Conservation (phyloP, 345 rosid genomes). For the Aquilaria yunnanensis region DNA sequence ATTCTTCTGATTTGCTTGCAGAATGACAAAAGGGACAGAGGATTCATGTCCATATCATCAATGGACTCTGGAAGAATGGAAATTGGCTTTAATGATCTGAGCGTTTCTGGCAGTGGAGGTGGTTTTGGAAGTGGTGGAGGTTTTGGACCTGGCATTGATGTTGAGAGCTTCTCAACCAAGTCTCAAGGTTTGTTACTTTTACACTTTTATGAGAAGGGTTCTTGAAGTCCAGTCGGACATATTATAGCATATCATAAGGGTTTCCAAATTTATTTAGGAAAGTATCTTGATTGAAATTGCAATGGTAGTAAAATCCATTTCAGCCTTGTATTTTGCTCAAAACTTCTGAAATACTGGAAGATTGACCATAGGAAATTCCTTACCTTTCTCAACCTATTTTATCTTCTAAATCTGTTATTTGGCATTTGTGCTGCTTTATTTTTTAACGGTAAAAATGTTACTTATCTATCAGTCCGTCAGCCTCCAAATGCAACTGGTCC, state of each 20-base stretch:
- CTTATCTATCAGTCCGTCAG: constrained; percentile 46
- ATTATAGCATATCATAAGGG: neutral
- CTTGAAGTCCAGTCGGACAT: neutral
- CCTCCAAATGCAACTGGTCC: constrained; percentile 80
- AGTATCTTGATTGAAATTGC: neutral
- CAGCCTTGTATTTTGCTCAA: too few relatives aligned
- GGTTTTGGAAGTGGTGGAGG: constrained; percentile 78
- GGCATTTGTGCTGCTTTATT: too few relatives aligned
- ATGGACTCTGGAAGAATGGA: constrained; percentile 89
- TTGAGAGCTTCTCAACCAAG: constrained; percentile 58
- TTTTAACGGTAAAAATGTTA: too few relatives aligned
- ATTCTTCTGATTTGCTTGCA: constrained; percentile 19
- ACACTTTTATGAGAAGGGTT: too few relatives aligned
- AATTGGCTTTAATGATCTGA: constrained; percentile 67
- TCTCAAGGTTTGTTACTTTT: constrained; percentile 51
- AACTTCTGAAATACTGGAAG: too few relatives aligned
- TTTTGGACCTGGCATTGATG: constrained; percentile 59
- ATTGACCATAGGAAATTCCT: too few relatives aligned
- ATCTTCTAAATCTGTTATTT: too few relatives aligned
- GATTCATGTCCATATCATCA: constrained; percentile 69
- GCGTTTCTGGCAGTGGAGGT: constrained; percentile 61
- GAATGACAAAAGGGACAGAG: constrained; percentile 85
- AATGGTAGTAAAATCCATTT: neutral
- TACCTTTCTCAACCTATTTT: too few relatives aligned
- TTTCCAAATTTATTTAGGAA: neutral